A percentile compares a stretch with the other conserved stretches of the same genome.
Conservation (phyloP, 2,329 filamentous ascomycete genomes). For the Parastagonospora avenae region DNA sequence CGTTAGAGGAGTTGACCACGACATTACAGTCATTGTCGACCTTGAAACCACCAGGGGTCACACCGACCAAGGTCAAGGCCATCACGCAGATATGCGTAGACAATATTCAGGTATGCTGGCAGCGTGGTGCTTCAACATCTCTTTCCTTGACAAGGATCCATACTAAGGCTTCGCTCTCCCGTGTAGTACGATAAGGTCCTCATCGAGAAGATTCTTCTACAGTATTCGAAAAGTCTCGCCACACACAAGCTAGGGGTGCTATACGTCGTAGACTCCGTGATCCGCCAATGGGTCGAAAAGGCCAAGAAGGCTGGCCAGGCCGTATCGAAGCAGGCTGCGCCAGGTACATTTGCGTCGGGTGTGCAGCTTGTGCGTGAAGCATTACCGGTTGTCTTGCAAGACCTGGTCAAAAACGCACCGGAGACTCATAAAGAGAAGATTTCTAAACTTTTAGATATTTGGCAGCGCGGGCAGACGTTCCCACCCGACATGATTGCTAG, state of each 20-base stretch:
- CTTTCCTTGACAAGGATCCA: constrained; percentile 13
- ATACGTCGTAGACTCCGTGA: constrained; percentile 99
- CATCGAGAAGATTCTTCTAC: constrained; percentile 94
- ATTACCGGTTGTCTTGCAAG: constrained; percentile 91
- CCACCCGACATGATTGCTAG: constrained; percentile 76
- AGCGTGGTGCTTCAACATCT: constrained; percentile 12
- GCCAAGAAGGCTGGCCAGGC: constrained; percentile 82
- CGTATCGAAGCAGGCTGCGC: constrained; percentile 77
- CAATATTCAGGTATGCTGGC: constrained; percentile 40
- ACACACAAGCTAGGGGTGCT: constrained; percentile 98
- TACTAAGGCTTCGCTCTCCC: constrained; percentile 31
- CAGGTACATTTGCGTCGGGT: constrained; percentile 93
- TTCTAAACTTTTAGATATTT: constrained; percentile 93
- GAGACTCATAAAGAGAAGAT: constrained; percentile 98
- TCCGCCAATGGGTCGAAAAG: constrained; percentile 97
- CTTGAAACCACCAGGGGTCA: constrained; percentile 92
- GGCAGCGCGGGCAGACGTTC: constrained; percentile 95
- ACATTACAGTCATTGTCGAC: constrained; percentile 89
- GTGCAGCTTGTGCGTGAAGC: constrained; percentile 96
- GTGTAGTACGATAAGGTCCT: constrained; percentile 88
- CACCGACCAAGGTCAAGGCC: constrained; percentile 85
- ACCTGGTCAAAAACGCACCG: constrained; percentile 86
- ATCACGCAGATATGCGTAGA: constrained; percentile 86
- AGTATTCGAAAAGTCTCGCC: constrained; percentile 91
- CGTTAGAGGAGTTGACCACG: constrained; percentile 88